phyloP scores from a whole-genome alignment of 2,329 filamentous ascomycete genomes.

The Tolypocladium cylindrosporum region DNA sequence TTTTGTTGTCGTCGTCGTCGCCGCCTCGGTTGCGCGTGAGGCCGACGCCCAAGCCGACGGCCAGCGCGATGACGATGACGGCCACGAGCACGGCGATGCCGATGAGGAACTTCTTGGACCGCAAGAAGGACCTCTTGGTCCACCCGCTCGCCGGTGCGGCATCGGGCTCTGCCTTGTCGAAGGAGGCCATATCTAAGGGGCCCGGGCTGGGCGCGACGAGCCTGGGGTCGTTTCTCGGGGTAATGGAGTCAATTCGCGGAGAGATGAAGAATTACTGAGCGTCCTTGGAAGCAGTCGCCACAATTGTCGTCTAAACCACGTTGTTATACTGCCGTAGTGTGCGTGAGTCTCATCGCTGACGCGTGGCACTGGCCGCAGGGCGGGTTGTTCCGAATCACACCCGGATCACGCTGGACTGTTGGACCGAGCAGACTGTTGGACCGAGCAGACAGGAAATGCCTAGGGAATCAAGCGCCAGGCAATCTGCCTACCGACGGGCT shows the following conservation, averaged over 20 bases:
- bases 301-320: not conserved
- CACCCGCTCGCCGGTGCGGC: not conserved
- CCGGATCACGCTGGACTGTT: not conserved
- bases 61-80: slow-evolving; percentile 30
- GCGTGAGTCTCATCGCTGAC: not conserved
- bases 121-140: not conserved
- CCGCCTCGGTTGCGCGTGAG: slow-evolving; percentile 23
- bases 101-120: slow-evolving; percentile 16
- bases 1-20: slow-evolving; percentile 10
- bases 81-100: slow-evolving; percentile 12
- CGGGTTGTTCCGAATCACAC: not conserved
- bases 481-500: not conserved
- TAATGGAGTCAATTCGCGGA: not conserved
- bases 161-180: slow-evolving; percentile 7
- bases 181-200: slow-evolving; percentile 10
- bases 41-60: slow-evolving; percentile 47
- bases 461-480: not conserved
- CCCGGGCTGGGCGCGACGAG: not conserved
- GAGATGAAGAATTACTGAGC: not conserved
- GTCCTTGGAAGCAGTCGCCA: not conserved
- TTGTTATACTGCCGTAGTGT: not conserved
- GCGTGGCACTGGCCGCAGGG: not conserved
- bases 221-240: not conserved
- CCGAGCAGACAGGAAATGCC: not conserved
- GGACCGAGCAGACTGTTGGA: not conserved